These are phyloP conservation scores for Botryosphaeria agaves DNA, from an alignment of 2,329 filamentous ascomycete genomes.

Conservation along the genomic window DNA sequence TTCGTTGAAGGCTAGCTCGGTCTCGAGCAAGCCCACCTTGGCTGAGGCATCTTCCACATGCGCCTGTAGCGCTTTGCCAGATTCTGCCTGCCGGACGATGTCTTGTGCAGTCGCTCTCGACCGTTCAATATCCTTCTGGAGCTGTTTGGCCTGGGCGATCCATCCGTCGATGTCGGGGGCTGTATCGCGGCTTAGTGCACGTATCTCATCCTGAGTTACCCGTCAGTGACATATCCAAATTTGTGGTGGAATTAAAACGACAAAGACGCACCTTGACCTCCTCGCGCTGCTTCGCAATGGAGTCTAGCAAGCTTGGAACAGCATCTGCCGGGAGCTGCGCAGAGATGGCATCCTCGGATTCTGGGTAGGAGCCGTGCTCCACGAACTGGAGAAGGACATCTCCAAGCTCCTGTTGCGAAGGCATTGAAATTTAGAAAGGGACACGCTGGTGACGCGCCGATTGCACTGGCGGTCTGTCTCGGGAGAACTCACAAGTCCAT, in stretches of 20 bases:
- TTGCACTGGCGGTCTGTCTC: neutral
- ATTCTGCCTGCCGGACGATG: conserved; percentile 63
- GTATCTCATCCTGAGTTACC: conserved; percentile 46
- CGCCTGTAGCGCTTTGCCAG: conserved; percentile 43
- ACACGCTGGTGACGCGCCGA: too few species aligned
- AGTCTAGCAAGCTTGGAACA: conserved; percentile 31
- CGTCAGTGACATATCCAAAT: conserved; percentile 21
- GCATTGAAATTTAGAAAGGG: too few species aligned
- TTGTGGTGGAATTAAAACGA: conserved; percentile 24
- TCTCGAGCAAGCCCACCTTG: conserved; percentile 37
- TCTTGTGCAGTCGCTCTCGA: conserved; percentile 65
- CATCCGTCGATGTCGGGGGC: conserved; percentile 69
- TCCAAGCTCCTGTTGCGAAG: neutral
- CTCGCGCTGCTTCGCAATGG: conserved; percentile 33
- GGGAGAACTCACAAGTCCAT: too few species aligned
- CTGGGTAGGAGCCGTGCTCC: conserved; percentile 36
- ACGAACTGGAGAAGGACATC: conserved; percentile 46
- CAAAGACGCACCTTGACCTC: conserved; percentile 32
- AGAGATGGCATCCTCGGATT: conserved; percentile 36
- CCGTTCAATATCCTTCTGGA: conserved; percentile 71
- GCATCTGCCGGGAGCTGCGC: conserved; percentile 31
- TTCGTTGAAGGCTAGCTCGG: conserved; percentile 42
- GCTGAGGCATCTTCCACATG: conserved; percentile 42
- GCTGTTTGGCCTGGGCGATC: conserved; percentile 67
- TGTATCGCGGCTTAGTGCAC: conserved; percentile 56